Evolutionary conservation across 257 asterid genomes (phyloP), one percentile per base, ranked within the genome.

Genomic region (Solanum neorickii): DNA sequence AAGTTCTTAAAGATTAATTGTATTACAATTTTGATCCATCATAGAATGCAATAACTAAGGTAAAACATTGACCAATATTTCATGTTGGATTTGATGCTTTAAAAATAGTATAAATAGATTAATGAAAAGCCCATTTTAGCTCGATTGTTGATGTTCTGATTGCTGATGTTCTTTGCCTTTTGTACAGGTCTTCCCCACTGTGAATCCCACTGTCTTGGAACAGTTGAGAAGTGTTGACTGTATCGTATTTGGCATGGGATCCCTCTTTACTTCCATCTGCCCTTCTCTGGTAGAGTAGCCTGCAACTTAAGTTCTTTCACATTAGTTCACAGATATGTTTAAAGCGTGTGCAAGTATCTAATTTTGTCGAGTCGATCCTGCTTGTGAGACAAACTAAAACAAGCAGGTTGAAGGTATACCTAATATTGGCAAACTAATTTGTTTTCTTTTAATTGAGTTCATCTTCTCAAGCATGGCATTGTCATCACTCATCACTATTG

Each of bases 211-310:
- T 27, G 98, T 93, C 85, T 88, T 94, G 66, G 99, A 94, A 70
- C 93, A 93, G 90, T 89, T 97, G 93, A 94, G 87, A 89, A 92
- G 87, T 18, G 97, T 93, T 11, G 98, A 97, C 91, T 93, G 98
- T 93, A 92, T 97, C 84, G 74, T 97, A 87, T 97, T 90, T 91
- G 97, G 98, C 87, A 97, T 97, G 99, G 99, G 99, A 49, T 95
- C 98, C 31, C 96, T 97, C 42, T 97, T 94, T 89, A 95, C 99
- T 88, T 97, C 99, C 75, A 89, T 97, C 85, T 95, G 99, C 89
- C 99, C 99, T 52, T 97, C 99, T 87, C 92, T 97, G 96, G 99
- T 95, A 94, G 69, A 49, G 85, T 82, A 49, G 6, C 20, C 0
- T 49, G 46, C 69, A 49, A 49, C 69, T 29, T 29, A 29, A 29